These are phyloP conservation scores for Chenopodium quinoa DNA, from an alignment of 148 eudicot species.

Conservation along the genomic window DNA sequence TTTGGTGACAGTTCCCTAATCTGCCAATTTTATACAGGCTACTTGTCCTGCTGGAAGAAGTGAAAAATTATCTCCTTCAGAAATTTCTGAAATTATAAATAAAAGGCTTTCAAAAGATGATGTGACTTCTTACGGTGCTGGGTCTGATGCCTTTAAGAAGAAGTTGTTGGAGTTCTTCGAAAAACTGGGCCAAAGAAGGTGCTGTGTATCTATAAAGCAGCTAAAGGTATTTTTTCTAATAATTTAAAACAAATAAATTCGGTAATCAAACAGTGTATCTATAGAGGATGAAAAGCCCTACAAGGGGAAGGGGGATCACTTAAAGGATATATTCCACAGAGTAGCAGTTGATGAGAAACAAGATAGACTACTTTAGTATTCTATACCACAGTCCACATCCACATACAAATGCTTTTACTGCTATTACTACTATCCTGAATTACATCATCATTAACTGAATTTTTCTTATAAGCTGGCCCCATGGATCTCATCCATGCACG, in stretches of 20 bases:
- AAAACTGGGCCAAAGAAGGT: constrained; percentile 32
- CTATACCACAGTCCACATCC: neutral
- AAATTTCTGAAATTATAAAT: constrained; percentile 37
- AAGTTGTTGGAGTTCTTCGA: constrained; percentile 48
- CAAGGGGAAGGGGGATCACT: neutral
- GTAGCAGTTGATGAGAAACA: neutral
- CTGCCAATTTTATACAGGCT: constrained; percentile 48
- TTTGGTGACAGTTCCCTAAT: neutral
- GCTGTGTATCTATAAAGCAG: constrained; percentile 52
- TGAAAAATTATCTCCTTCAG: constrained; percentile 43
- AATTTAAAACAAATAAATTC: neutral
- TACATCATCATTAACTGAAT: no score
- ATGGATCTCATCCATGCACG: neutral
- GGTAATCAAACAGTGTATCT: neutral
- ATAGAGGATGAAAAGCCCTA: neutral
- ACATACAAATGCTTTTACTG: neutral
- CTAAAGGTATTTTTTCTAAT: constrained; percentile 46
- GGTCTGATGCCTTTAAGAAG: constrained; percentile 46
- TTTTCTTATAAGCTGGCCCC: no score
- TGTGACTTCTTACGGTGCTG: constrained; percentile 46
- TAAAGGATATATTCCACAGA: neutral
- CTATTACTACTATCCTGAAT: no score
- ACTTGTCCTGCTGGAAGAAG: constrained; percentile 67
- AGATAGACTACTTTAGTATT: neutral
- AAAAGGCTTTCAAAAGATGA: constrained; percentile 44